Evolutionary conservation across 768 basidiomycete species (phyloP).

Genomic region (Suillus decipiens): DNA sequence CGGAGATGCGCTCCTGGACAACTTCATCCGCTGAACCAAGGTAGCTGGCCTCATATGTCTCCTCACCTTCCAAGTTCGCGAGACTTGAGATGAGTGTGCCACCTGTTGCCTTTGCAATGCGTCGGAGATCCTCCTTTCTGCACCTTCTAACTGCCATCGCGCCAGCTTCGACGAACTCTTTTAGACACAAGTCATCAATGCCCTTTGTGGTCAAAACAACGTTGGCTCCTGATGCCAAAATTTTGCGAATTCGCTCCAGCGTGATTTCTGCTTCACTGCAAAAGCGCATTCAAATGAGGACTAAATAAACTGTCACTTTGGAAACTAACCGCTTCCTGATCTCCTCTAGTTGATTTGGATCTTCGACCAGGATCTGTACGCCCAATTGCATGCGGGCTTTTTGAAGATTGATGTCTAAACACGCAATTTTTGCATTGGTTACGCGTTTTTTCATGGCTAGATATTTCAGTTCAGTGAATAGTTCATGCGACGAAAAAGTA

Average conservation of each 20-base stretch:
- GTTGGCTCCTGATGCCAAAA: constrained; percentile 93
- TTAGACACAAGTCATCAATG: constrained; percentile 96
- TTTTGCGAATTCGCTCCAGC: constrained; percentile 93
- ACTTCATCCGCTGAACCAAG: constrained; percentile 96
- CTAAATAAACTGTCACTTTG: constrained; percentile 1
- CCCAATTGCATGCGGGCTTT: constrained; percentile 98
- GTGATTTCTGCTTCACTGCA: constrained; percentile 93
- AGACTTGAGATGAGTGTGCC: constrained; percentile 90
- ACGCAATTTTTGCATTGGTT: constrained; percentile 93
- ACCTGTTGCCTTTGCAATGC: constrained; percentile 96
- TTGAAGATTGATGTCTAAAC: constrained; percentile 96
- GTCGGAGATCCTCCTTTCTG: constrained; percentile 94
- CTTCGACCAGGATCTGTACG: constrained; percentile 95
- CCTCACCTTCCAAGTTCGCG: constrained; percentile 96
- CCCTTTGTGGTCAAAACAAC: constrained; percentile 98
- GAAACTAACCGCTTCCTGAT: constrained; percentile 82
- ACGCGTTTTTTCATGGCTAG: constrained; percentile 98
- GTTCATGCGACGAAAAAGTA: constrained; percentile 3
- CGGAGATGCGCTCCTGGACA: constrained; percentile 94
- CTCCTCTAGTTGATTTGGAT: constrained; percentile 94
- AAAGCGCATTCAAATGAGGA: neutral
- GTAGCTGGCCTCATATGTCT: constrained; percentile 91
- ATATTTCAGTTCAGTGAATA: constrained; percentile 9
- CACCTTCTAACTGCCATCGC: constrained; percentile 98
- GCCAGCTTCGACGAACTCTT: constrained; percentile 98